Percentiles rank a stretch among this genome's conserved stretches.
Conservation (phyloP, 208 protist genomes). For the Naegleria lovaniensis region DNA sequence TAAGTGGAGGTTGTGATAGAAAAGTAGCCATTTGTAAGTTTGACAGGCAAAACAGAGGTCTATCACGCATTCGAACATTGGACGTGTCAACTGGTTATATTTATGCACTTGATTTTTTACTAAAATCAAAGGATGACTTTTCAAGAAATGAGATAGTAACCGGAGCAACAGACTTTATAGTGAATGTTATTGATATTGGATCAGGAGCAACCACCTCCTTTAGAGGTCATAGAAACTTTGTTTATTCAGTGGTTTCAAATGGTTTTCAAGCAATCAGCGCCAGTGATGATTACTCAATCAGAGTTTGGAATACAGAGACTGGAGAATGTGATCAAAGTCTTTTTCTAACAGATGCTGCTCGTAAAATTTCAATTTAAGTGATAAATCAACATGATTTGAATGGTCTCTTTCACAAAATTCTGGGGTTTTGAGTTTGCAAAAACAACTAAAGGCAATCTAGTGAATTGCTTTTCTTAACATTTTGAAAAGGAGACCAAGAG, state of each 20-base stretch:
- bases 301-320: background rate
- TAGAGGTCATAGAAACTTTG: background rate
- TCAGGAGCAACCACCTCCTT: background rate
- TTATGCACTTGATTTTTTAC: background rate
- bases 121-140: background rate
- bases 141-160: background rate
- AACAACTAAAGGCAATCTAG: no score
- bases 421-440: no score
- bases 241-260: background rate
- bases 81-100: background rate
- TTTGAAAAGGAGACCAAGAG: no score
- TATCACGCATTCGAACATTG: background rate
- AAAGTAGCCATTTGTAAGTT: background rate
- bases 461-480: no score
- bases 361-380: no score
- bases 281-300: background rate
- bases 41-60: background rate
- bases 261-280: background rate
- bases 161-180: background rate
- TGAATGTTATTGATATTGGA: background rate
- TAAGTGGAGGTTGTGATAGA: background rate
- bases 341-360: background rate
- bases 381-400: no score
- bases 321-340: conserved; percentile 1
- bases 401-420: no score